Evolutionary conservation across 352 stramenopile genomes (phyloP).

Genomic region (Globisporangium irregulare): DNA sequence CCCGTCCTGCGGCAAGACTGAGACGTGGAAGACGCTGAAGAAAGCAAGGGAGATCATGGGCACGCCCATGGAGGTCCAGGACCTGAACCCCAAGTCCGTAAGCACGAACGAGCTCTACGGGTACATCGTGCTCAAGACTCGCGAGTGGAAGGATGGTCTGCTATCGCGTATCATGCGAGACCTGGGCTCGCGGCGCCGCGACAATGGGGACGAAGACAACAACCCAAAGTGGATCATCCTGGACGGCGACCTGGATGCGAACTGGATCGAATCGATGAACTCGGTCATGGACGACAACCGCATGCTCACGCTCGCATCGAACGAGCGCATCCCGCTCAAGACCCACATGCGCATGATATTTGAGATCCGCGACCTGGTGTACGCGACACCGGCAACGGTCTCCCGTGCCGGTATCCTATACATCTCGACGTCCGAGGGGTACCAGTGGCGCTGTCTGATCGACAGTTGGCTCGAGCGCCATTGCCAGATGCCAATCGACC

Average conservation of each 20-base stretch:
- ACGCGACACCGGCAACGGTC: slow-evolving; percentile 94
- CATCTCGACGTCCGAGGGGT: slow-evolving; percentile 93
- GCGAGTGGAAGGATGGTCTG: slow-evolving; percentile 96
- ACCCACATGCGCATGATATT: slow-evolving; percentile 97
- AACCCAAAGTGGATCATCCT: slow-evolving; percentile 98
- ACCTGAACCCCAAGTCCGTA: slow-evolving; percentile 96
- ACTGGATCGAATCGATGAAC: slow-evolving; percentile 98
- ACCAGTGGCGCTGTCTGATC: slow-evolving; percentile 95
- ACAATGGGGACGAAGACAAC: slow-evolving; percentile 86
- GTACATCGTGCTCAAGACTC: slow-evolving; percentile 93
- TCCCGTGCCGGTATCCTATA: slow-evolving; percentile 95
- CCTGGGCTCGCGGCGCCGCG: slow-evolving; percentile 87
- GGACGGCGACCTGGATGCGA: slow-evolving; percentile 96
- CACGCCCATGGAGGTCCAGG: slow-evolving; percentile 87
- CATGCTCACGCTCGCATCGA: slow-evolving; percentile 95
- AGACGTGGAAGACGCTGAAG: slow-evolving; percentile 94
- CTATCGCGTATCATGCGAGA: slow-evolving; percentile 96
- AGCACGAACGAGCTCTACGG: slow-evolving; percentile 96
- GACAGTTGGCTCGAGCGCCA: slow-evolving; percentile 90
- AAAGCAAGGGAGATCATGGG: slow-evolving; percentile 88
- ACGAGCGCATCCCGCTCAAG: slow-evolving; percentile 96
- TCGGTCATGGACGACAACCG: slow-evolving; percentile 97
- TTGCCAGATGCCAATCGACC: slow-evolving; percentile 54
- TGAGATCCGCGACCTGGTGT: slow-evolving; percentile 95
- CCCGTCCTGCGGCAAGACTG: slow-evolving; percentile 91